Evolutionary conservation across 169 alveolate species (phyloP), one percentile per base, ranked within the genome.

Genomic region (Ichthyophthirius multifiliis): DNA sequence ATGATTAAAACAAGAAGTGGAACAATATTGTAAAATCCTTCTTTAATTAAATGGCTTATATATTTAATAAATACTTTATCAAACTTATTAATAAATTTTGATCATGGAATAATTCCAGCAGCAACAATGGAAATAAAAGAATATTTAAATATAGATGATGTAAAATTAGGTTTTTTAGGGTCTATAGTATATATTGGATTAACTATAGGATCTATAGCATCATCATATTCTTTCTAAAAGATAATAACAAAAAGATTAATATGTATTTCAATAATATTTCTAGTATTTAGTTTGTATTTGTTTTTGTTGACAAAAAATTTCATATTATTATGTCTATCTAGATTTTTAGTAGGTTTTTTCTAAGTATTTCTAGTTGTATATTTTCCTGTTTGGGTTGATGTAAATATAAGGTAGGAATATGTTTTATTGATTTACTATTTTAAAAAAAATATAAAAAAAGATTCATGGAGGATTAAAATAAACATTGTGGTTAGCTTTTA

Each of bases 321-420:
- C 35, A 31, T 3, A n/a, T 45, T 83, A 3, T 67, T 85, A n/a
- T 83, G 84, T 27, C 13, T 85, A 3, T 81, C 86, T n/a, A 83
- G 94, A 67, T 30, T 82, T 13, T 20, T 79, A n/a, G 82, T 80
- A 6, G 94, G 94, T 34, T 80, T 85, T 43, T 85, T 85, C 55
- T 71, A 88, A 65, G 89, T 87, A 37, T 93, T 93, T 73, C 76
- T 88, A 37, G 86, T 83, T 37, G 88, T 93, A 32, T 93, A 88
- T 78, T 89, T 89, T 47, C 96, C 96, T 9, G 93, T 93, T 13
- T 93, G 96, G 96, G 94, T 88, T 16, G 91, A 84, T 65, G 18
- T 81, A 45, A 45, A 45, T n/a, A 6, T 5, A 45, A 45, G 32
- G 6, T 45, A 6, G 5, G 13, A 45, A 13, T 6, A 45, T n/a